A percentile compares a stretch with the other conserved stretches of the same genome.
phyloP scores from a whole-genome alignment of 345 rosid species.

The Abelmoschus esculentus region DNA sequence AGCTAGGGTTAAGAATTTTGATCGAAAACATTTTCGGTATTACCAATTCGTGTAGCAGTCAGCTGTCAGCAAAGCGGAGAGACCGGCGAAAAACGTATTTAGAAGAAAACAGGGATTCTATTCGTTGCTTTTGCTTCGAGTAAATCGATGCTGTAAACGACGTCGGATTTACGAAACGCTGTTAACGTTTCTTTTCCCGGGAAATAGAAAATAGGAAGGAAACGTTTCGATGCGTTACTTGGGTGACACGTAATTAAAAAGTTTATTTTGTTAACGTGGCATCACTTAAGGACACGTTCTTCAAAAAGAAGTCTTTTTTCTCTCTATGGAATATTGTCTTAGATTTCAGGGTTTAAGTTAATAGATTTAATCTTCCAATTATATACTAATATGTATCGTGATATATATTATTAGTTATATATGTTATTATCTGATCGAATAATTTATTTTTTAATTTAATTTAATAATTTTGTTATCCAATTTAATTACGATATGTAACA shows the following conservation, averaged over 20 bases:
- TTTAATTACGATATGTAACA: too few relatives aligned
- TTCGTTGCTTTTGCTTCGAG: background rate
- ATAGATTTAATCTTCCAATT: too few relatives aligned
- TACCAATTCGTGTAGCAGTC: background rate
- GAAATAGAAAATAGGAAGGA: background rate
- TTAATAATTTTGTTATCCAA: too few relatives aligned
- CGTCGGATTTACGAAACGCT: background rate
- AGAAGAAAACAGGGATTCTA: background rate
- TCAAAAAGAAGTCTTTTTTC: too few relatives aligned
- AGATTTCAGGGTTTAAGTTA: too few relatives aligned
- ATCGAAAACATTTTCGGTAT: conserved; percentile 19
- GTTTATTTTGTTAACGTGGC: too few relatives aligned
- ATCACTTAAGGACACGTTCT: too few relatives aligned
- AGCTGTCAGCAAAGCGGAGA: background rate
- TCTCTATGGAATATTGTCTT: too few relatives aligned
- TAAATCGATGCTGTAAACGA: background rate
- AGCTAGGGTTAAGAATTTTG: conserved; percentile 29
- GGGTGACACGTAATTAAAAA: conserved; percentile 3
- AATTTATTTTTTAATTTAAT: too few relatives aligned
- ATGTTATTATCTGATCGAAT: too few relatives aligned
- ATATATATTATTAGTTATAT: too few relatives aligned
- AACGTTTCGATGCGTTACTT: background rate
- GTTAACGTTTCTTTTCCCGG: background rate
- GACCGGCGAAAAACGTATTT: background rate
- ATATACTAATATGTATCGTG: too few relatives aligned